A percentile compares a stretch with the other conserved stretches of the same genome.
Evolutionary conservation across 768 basidiomycete genomes (phyloP).

Genomic region (Pulveroboletus sp.): DNA sequence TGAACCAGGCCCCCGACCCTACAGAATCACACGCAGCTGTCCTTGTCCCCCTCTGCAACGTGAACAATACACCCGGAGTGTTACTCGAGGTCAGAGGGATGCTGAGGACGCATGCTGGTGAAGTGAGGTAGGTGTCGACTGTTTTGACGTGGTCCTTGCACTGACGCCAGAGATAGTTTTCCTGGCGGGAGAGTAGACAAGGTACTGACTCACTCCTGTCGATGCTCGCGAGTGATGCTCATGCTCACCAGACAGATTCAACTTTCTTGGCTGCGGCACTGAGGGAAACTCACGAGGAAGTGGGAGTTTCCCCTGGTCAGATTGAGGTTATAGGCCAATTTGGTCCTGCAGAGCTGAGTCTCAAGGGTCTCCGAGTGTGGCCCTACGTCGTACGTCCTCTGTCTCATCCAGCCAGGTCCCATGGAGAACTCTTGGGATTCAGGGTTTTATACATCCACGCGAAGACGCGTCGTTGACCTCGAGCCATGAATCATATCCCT

Average conservation of each 20-base stretch:
- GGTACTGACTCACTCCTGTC: constrained; percentile 30
- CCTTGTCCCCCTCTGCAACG: constrained; percentile 74
- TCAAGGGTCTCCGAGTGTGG: constrained; percentile 62
- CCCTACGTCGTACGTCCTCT: constrained; percentile 64
- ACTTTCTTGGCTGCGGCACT: constrained; percentile 56
- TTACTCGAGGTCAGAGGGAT: constrained; percentile 66
- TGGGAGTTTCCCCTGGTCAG: constrained; percentile 55
- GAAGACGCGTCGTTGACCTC: background rate
- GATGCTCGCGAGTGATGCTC: background rate
- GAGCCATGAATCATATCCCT: background rate
- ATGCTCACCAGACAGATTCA: constrained; percentile 41
- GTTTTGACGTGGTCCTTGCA: background rate
- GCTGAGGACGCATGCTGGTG: constrained; percentile 70
- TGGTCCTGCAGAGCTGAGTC: constrained; percentile 56
- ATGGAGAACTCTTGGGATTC: background rate
- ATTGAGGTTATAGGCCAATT: constrained; percentile 65
- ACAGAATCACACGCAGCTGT: constrained; percentile 57
- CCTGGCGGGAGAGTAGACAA: constrained; percentile 70
- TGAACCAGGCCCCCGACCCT: constrained; percentile 16
- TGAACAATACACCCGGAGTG: constrained; percentile 58
- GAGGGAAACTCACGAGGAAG: constrained; percentile 71
- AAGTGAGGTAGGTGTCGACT: constrained; percentile 57
- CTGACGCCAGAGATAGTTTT: constrained; percentile 44
- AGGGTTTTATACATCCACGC: constrained; percentile 40
- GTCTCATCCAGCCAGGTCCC: background rate